Conservation (phyloP, 2,329 filamentous ascomycete genomes). For the Didymella exigua region DNA sequence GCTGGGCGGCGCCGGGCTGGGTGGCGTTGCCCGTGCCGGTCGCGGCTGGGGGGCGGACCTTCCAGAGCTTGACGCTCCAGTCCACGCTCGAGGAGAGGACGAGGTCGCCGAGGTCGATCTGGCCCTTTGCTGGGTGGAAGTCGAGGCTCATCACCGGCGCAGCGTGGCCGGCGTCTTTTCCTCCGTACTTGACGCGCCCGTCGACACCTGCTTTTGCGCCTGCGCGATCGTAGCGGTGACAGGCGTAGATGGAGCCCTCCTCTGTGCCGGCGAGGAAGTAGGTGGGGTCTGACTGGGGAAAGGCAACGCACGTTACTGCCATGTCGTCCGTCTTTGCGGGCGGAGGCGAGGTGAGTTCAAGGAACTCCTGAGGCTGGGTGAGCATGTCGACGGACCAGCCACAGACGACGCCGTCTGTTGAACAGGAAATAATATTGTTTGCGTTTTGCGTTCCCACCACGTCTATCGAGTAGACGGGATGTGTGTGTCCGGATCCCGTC, state of each 20-base stretch:
- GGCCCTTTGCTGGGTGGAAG: conserved; percentile 91
- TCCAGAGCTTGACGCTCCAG: conserved; percentile 98
- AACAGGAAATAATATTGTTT: conserved; percentile 97
- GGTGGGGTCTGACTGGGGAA: conserved; percentile 92
- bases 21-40: conserved; percentile 57
- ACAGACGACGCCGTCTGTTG: conserved; percentile 94
- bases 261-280: conserved; percentile 98
- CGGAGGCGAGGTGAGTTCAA: conserved; percentile 83
- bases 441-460: conserved; percentile 98
- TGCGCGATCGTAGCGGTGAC: conserved; percentile 95
- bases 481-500: conserved; percentile 92
- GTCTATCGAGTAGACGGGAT: conserved; percentile 92
- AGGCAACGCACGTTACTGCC: conserved; percentile 90
- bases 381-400: conserved; percentile 99
- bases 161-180: conserved; percentile 87
- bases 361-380: conserved; percentile 90
- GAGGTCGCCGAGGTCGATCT: conserved; percentile 91
- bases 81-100: conserved; percentile 91
- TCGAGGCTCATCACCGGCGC: conserved; percentile 95
- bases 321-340: conserved; percentile 88
- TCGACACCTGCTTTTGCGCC: conserved; percentile 97
- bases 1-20: conserved; percentile 47
- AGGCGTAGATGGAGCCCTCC: conserved; percentile 94
- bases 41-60: conserved; percentile 80
- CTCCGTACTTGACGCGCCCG: conserved; percentile 82